A percentile compares a stretch with the other conserved stretches of the same genome.
Conservation (phyloP, 2,329 filamentous ascomycete genomes). For the Sporothrix sp. region DNA sequence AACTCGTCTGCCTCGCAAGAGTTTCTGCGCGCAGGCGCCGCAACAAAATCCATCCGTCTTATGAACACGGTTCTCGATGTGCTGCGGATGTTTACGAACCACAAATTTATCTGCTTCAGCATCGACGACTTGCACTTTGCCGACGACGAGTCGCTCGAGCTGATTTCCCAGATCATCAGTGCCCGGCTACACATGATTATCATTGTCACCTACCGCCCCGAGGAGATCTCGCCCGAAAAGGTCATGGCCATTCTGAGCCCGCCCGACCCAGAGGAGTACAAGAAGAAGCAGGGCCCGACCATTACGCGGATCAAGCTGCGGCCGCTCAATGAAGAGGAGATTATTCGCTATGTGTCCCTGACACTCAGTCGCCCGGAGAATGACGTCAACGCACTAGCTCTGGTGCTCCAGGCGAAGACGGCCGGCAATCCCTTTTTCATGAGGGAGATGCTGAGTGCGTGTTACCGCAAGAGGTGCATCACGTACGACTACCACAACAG, state of each 20-base stretch:
- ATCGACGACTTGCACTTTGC: constrained; percentile 87
- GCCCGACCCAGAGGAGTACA: constrained; percentile 36
- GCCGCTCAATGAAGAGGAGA: constrained; percentile 69
- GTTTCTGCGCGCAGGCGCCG: constrained; percentile 47
- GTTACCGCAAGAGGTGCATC: constrained; percentile 76
- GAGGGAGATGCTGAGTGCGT: constrained; percentile 79
- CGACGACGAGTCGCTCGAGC: constrained; percentile 75
- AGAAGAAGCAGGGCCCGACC: constrained; percentile 42
- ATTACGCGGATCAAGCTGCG: constrained; percentile 62
- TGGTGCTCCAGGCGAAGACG: constrained; percentile 82
- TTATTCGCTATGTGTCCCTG: constrained; percentile 69
- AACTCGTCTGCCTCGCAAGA: constrained; percentile 49
- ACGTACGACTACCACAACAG: constrained; percentile 83
- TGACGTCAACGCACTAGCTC: constrained; percentile 65
- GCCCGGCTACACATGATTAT: constrained; percentile 73
- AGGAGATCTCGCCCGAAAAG: constrained; percentile 49
- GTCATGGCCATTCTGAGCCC: constrained; percentile 47
- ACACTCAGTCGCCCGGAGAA: constrained; percentile 67
- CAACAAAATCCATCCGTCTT: constrained; percentile 60
- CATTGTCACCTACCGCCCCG: constrained; percentile 64
- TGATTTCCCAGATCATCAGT: constrained; percentile 70
- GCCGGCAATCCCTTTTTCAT: constrained; percentile 86
- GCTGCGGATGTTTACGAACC: constrained; percentile 66
- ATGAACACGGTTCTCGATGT: constrained; percentile 86
- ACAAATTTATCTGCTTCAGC: constrained; percentile 81